Percentiles rank a stretch among this genome's conserved stretches.
These are phyloP conservation scores for Obelidium mucronatum DNA, from an alignment of 192 early-diverging fungal genomes.

Conservation along the genomic window DNA sequence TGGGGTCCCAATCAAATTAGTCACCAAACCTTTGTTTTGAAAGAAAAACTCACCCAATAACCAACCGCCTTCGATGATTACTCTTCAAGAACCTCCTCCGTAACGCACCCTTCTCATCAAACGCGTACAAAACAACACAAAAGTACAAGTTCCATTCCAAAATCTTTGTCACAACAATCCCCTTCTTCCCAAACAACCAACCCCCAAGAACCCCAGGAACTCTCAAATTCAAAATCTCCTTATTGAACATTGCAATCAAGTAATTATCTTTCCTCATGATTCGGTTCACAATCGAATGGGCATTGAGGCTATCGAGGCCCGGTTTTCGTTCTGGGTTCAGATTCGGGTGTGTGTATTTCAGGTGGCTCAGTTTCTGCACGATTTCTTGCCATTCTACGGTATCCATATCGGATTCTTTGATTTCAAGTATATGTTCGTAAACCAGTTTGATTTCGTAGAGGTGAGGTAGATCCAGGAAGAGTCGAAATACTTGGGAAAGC, in stretches of 20 bases:
- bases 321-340: conserved; percentile 45
- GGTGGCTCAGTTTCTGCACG: conserved; percentile 65
- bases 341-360: conserved; percentile 52
- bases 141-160: conserved; percentile 92
- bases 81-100: conserved; percentile 83
- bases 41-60: conserved; percentile 63
- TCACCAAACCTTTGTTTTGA: conserved; percentile 1
- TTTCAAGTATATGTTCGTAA: conserved; percentile 78
- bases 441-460: conserved; percentile 87
- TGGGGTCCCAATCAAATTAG: too few species aligned
- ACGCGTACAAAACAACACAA: conserved; percentile 85
- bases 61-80: conserved; percentile 66
- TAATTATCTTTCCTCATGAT: conserved; percentile 99
- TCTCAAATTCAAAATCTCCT: conserved; percentile 83
- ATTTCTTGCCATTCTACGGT: conserved; percentile 89
- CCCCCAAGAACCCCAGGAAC: conserved; percentile 66
- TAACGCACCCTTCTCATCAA: conserved; percentile 87
- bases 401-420: conserved; percentile 84
- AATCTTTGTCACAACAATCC: conserved; percentile 72
- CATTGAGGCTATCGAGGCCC: conserved; percentile 52
- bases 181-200: conserved; percentile 45
- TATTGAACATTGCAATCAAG: conserved; percentile 93
- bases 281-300: conserved; percentile 83
- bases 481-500: conserved; percentile 74
- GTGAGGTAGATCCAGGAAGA: conserved; percentile 69